phyloP scores from a whole-genome alignment of 1,284 basidiomycete species.

The Cutaneotrichosporon sp. region DNA sequence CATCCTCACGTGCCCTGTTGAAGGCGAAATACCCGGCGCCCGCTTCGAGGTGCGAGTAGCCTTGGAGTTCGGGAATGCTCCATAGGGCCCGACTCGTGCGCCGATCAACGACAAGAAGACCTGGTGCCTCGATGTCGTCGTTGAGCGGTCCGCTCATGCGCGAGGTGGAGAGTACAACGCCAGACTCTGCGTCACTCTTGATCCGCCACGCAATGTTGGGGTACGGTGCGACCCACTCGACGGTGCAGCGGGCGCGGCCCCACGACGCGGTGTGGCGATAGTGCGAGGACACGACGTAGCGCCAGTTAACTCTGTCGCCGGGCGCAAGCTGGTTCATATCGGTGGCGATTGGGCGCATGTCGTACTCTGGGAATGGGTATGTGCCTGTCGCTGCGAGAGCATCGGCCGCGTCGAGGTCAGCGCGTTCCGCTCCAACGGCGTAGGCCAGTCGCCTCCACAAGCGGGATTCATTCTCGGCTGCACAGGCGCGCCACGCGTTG shows the following conservation, averaged over 20 bases:
- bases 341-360: constrained; percentile 13
- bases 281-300: constrained; percentile 25
- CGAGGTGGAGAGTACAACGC: constrained; percentile 35
- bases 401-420: constrained; percentile 19
- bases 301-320: constrained; percentile 21
- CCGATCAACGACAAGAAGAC: constrained; percentile 16
- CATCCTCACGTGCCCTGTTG: constrained; percentile 17
- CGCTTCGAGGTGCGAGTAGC: constrained; percentile 44
- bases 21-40: constrained; percentile 42
- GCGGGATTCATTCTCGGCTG: constrained; percentile 21
- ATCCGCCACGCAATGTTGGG: constrained; percentile 42
- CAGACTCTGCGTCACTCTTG: constrained; percentile 39
- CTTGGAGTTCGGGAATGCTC: constrained; percentile 23
- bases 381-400: constrained; percentile 13
- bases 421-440: constrained; percentile 26
- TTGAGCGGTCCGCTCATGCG: constrained; percentile 9
- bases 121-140: not conserved
- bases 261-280: constrained; percentile 32
- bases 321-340: constrained; percentile 8
- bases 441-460: constrained; percentile 33
- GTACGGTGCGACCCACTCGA: constrained; percentile 35
- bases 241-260: constrained; percentile 30
- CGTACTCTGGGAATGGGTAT: constrained; percentile 13
- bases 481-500: constrained; percentile 29
- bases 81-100: constrained; percentile 30